Evolutionary conservation across 2,329 filamentous ascomycete species (phyloP).

Genomic region (Botrytis fragariae): DNA sequence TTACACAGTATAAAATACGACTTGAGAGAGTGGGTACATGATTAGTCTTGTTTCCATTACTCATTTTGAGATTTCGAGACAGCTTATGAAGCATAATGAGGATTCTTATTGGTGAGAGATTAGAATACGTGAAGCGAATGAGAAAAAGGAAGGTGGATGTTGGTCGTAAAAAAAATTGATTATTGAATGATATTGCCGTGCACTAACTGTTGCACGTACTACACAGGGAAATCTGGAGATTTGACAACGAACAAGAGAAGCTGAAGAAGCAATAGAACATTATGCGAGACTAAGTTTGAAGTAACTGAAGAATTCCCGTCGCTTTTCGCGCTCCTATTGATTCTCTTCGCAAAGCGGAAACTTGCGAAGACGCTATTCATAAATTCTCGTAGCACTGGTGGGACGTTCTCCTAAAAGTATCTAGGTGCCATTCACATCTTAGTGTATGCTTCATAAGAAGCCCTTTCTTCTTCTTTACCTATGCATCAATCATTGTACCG

Average conservation of each 20-base stretch:
- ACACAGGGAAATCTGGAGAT: not conserved
- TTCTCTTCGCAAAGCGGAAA: not conserved
- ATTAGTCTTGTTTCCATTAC: not conserved
- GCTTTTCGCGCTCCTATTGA: not conserved
- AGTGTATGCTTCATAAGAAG: not conserved
- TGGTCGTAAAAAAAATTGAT: not conserved
- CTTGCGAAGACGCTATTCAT: not conserved
- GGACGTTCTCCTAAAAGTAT: fast-evolving
- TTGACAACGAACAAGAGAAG: not conserved
- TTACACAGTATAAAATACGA: not conserved
- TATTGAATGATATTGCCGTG: not conserved
- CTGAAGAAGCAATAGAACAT: not conserved
- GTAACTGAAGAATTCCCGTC: not conserved
- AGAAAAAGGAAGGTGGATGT: not conserved
- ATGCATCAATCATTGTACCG: not conserved
- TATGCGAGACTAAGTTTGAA: not conserved
- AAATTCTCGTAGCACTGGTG: not conserved
- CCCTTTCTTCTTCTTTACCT: not conserved
- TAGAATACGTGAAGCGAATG: not conserved
- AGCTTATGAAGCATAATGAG: not conserved
- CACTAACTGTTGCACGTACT: not conserved
- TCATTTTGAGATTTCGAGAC: not conserved
- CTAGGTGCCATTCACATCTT: not conserved
- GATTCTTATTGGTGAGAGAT: not conserved
- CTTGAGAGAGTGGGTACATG: not conserved